phyloP scores from a whole-genome alignment of 225 moss, liverwort and hornwort genomes.

The Straminergon stramineum region DNA sequence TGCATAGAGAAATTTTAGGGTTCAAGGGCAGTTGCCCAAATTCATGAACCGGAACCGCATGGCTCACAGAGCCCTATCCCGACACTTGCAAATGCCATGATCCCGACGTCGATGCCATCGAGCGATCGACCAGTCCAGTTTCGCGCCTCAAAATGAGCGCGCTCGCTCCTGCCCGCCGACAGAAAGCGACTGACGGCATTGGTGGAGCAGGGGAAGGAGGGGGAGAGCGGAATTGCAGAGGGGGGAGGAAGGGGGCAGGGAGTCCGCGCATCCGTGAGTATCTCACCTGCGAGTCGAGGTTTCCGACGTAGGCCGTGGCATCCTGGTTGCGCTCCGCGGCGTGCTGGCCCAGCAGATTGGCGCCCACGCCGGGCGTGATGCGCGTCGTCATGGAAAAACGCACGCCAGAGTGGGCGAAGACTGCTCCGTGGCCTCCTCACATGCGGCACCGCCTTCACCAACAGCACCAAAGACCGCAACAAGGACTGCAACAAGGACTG shows the following conservation, averaged over 20 bases:
- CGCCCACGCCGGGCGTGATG: constrained; percentile 99
- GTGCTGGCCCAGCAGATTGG: constrained; percentile 94
- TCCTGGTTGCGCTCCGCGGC: constrained; percentile 99
- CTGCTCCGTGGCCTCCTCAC: not conserved
- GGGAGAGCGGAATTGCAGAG: not conserved
- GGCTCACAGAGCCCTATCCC: not conserved
- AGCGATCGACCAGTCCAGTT: not conserved
- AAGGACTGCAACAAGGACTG: not conserved
- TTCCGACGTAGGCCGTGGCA: constrained; percentile 97
- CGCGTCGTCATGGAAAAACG: constrained; percentile 70
- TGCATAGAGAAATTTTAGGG: not conserved
- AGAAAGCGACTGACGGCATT: not conserved
- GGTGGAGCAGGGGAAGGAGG: not conserved
- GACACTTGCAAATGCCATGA: not conserved
- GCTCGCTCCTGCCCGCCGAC: not conserved
- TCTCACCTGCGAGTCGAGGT: constrained; percentile 84
- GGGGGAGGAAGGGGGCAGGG: too few species aligned
- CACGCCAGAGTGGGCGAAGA: not conserved
- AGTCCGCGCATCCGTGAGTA: not conserved
- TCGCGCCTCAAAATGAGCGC: not conserved
- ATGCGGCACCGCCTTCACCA: not conserved
- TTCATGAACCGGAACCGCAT: not conserved
- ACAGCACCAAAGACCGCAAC: not conserved
- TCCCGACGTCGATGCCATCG: not conserved
- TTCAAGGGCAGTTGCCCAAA: not conserved